Conservation (phyloP, 345 rosid genomes). For the Stellera chamaejasme region DNA sequence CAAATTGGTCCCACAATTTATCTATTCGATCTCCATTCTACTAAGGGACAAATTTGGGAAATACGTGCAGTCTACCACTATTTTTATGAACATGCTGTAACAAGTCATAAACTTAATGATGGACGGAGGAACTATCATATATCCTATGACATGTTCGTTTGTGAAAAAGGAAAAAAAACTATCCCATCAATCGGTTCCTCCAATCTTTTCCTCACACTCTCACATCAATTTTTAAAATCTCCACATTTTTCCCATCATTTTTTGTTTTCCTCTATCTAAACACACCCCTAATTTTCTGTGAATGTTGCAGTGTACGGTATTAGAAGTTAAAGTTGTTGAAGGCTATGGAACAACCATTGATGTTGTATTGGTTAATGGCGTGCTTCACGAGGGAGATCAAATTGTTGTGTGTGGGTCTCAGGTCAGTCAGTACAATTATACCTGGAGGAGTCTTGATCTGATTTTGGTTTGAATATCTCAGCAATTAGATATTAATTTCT, state of each 20-base stretch:
- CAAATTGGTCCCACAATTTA: background rate
- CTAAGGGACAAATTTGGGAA: no score
- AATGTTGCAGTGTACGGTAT: conserved; percentile 74
- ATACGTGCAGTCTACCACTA: no score
- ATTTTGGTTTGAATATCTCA: conserved; percentile 7
- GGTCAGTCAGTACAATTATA: conserved; percentile 50
- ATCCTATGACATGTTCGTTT: no score
- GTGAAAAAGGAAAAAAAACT: no score
- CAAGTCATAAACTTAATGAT: no score
- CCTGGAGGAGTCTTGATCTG: conserved; percentile 3
- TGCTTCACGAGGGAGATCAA: conserved; percentile 89
- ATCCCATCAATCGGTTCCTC: no score
- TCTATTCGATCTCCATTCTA: no score
- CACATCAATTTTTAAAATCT: no score
- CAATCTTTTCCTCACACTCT: no score
- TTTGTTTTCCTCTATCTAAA: conserved; percentile 3
- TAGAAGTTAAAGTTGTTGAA: conserved; percentile 95
- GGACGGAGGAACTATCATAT: no score
- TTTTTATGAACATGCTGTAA: no score
- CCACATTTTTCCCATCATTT: conserved; percentile 2
- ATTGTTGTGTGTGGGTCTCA: conserved; percentile 94
- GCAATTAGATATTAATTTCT: conserved; percentile 7
- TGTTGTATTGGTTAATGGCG: conserved; percentile 87
- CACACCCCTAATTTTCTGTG: conserved; percentile 13
- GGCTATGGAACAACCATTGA: conserved; percentile 96